Evolutionary conservation across 2,329 filamentous ascomycete genomes (phyloP).

Genomic region (Alternaria brassicicola): DNA sequence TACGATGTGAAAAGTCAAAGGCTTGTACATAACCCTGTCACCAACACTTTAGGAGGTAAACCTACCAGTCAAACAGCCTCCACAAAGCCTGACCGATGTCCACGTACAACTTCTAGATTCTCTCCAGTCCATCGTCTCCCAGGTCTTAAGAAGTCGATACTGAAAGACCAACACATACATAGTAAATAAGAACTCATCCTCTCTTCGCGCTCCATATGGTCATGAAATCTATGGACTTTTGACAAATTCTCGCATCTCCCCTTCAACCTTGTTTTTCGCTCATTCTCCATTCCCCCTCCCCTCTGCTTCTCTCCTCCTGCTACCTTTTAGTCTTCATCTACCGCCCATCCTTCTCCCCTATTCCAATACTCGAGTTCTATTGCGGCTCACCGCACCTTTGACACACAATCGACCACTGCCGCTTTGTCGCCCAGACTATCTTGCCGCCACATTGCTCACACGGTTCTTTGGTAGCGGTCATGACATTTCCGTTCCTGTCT

Average conservation of each 20-base stretch:
- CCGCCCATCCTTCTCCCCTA: background rate
- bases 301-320: background rate
- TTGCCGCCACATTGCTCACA: conserved; percentile 8
- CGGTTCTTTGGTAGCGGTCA: background rate
- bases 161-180: background rate
- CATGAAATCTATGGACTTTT: background rate
- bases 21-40: background rate
- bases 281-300: background rate
- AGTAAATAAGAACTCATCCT: background rate
- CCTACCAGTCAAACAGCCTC: background rate
- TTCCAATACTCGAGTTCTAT: background rate
- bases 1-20: background rate
- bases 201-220: background rate
- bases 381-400: conserved; percentile 6
- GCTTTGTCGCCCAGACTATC: conserved; percentile 8
- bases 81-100: background rate
- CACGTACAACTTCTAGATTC: background rate
- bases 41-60: background rate
- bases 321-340: background rate
- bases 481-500: conserved; percentile 1
- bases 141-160: background rate
- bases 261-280: background rate
- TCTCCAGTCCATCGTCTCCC: background rate
- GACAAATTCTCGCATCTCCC: background rate
- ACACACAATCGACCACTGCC: conserved; percentile 12